Conservation (phyloP, 306 rosid genomes). For the Hippophae gyantsensis region DNA sequence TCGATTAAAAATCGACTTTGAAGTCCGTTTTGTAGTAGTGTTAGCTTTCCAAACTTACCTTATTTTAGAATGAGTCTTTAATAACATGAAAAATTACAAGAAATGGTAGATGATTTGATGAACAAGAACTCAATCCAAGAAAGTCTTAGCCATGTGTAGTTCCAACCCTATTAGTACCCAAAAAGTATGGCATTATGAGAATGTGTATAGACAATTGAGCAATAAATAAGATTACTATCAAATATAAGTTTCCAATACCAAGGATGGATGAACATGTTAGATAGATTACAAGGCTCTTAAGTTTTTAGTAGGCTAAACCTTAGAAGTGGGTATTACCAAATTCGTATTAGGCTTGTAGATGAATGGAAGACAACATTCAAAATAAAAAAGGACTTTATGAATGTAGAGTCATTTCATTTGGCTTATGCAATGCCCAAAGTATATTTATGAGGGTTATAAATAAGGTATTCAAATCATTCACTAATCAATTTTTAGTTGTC, state of each 20-base stretch:
- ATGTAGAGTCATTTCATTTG: background rate
- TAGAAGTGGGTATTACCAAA: background rate
- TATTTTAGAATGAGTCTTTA: background rate
- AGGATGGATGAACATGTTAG: background rate
- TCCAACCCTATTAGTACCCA: background rate
- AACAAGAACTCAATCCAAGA: background rate
- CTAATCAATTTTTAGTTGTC: too few species aligned
- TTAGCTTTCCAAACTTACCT: background rate
- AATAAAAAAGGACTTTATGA: background rate
- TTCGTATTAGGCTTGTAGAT: background rate
- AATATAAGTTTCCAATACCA: background rate
- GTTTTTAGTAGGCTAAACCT: background rate
- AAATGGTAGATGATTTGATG: background rate
- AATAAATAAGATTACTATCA: background rate
- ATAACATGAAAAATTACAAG: background rate
- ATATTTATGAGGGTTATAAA: background rate
- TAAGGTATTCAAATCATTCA: too few species aligned
- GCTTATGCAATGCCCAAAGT: background rate
- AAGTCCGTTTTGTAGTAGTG: too few species aligned
- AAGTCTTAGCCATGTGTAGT: background rate
- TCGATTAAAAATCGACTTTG: too few species aligned
- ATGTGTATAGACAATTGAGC: background rate
- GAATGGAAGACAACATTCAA: slow-evolving; percentile 1
- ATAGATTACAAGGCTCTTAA: background rate
- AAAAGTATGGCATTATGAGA: background rate